Evolutionary conservation across 2,329 filamentous ascomycete genomes (phyloP).

Genomic region (Calonectria leucothoes): DNA sequence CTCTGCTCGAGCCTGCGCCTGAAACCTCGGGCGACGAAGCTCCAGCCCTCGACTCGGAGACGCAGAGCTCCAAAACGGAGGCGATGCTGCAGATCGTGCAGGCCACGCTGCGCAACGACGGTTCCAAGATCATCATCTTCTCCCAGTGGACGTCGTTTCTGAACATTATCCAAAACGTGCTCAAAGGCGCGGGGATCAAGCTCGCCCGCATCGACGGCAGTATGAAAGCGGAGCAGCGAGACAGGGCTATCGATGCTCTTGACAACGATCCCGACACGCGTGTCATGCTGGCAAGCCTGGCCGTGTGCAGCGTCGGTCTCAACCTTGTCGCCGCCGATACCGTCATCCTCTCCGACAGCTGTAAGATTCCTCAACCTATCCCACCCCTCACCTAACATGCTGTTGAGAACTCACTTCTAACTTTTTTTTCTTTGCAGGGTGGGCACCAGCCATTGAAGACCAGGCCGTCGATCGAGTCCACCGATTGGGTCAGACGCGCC

Average conservation of each 20-base stretch:
- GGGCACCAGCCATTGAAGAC: conserved; percentile 92
- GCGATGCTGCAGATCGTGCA: conserved; percentile 80
- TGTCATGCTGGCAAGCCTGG: conserved; percentile 84
- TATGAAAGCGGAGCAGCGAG: conserved; percentile 78
- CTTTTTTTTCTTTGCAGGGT: conserved; percentile 69
- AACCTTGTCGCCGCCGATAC: conserved; percentile 90
- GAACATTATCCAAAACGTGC: conserved; percentile 76
- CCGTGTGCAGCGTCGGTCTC: conserved; percentile 86
- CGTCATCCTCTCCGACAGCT: conserved; percentile 84
- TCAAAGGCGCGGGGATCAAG: conserved; percentile 69
- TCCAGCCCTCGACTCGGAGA: conserved; percentile 67
- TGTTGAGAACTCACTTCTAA: conserved; percentile 18
- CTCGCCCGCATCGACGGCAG: conserved; percentile 83
- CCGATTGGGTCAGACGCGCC: conserved; percentile 82
- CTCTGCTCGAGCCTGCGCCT: conserved; percentile 73
- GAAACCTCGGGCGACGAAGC: conserved; percentile 59
- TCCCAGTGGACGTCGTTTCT: conserved; percentile 84
- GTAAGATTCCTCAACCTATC: conserved; percentile 51
- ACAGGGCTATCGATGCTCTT: conserved; percentile 75
- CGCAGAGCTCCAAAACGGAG: conserved; percentile 85
- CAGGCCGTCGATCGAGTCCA: conserved; percentile 92
- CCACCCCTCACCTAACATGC: not conserved
- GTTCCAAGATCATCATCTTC: conserved; percentile 79
- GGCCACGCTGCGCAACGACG: conserved; percentile 72
- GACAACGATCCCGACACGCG: conserved; percentile 75